These are phyloP conservation scores for Colletotrichum sp. DNA, from an alignment of 2,329 filamentous ascomycete species.

Conservation along the genomic window DNA sequence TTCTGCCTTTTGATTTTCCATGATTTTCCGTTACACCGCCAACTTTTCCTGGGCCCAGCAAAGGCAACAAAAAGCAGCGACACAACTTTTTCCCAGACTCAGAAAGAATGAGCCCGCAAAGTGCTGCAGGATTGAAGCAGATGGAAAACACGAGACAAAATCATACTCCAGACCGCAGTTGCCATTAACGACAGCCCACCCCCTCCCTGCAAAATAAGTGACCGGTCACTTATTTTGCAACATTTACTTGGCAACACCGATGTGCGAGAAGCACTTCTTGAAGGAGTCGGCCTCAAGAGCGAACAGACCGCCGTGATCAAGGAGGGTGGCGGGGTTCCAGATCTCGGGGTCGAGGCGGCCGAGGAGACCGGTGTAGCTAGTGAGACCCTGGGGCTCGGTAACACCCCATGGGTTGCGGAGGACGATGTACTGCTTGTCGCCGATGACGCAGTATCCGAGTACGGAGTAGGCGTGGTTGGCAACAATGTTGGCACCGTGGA, in stretches of 20 bases:
- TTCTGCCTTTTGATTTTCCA: background rate
- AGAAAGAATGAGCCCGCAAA: background rate
- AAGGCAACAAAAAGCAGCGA: background rate
- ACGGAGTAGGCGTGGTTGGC: slow-evolving; percentile 51
- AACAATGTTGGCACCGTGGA: slow-evolving; percentile 45
- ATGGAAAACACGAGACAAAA: background rate
- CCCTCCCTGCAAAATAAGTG: slow-evolving; percentile 3
- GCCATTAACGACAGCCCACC: background rate
- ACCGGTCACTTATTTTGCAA: background rate
- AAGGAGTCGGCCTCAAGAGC: slow-evolving; percentile 39
- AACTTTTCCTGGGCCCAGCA: background rate
- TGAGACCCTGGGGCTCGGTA: slow-evolving; percentile 44
- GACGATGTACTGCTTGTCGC: slow-evolving; percentile 44
- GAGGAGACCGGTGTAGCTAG: slow-evolving; percentile 43
- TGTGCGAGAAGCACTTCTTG: slow-evolving; percentile 39
- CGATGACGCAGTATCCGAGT: slow-evolving; percentile 39
- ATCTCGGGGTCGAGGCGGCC: slow-evolving; percentile 38
- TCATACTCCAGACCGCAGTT: background rate
- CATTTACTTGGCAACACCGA: slow-evolving; percentile 27
- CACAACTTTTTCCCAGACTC: background rate
- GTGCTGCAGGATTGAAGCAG: background rate
- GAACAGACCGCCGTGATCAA: slow-evolving; percentile 41
- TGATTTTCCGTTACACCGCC: slow-evolving; percentile 4
- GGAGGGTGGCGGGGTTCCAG: slow-evolving; percentile 41
- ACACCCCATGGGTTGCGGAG: slow-evolving; percentile 50